Base-by-base conservation (phyloP, 345 rosid genomes). In the Murraya paniculata region DNA sequence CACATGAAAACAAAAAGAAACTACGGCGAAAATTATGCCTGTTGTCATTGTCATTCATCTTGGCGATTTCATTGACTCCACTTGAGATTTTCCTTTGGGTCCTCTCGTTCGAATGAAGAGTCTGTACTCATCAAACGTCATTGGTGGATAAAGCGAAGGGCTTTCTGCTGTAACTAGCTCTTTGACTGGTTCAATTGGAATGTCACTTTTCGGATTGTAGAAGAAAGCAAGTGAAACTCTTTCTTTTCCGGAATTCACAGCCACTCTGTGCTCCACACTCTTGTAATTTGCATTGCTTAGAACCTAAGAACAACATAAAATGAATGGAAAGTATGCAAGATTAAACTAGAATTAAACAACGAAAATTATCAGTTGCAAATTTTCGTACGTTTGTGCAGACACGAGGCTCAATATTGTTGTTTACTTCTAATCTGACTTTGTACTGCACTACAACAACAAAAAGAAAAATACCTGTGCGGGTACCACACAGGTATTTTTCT, bases 231-330 rank as follows among this genome's bases (percentile, higher is more conserved):
- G 86, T 0, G 99, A 93, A 0, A 95, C 78, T 4, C 99, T 82
- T 72, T 95, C 97, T 24, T 80, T 35, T 1, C 69, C 74, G 5
- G 97, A 88, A 78, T 95, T 93, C 33, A 92, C 99, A 0, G 88
- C 87, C 81, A 93, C 99, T 81, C 97, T 78, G 36, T 95, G 99
- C 88, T 95, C 99, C 81, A 95, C 96, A 48, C 99, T 95, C 83
- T 85, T 95, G 89, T 89, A 95, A 25, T 64, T 87, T 71, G 92
- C 92, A 77, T 95, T 95, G 91, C 98, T 95, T 56, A 95, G 81
- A 41, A 95, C 90, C 99, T 95, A 45, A 55, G 19, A 53, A 70
- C 27, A 30, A 2, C 14, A 19, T 18, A 1, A 65, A 65, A 2
- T 16, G 16, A 16, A 16, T 4, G 56, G 21, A 50, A 50, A 14